Evolutionary conservation across 2,329 filamentous ascomycete genomes (phyloP).

Genomic region (Phialophora chinensis): DNA sequence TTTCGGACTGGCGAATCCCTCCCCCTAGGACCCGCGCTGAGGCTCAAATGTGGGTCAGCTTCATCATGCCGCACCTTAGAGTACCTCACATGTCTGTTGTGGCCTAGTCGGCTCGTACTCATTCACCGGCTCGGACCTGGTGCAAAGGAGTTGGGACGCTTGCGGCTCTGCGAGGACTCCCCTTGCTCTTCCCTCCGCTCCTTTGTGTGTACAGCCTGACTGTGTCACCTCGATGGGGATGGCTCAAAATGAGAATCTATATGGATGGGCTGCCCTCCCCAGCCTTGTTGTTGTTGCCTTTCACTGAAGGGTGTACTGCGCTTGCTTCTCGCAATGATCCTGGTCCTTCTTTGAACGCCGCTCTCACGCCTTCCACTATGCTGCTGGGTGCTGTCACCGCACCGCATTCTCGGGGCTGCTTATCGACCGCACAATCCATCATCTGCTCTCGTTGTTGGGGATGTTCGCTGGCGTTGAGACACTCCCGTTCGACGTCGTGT

Average conservation of each 20-base stretch:
- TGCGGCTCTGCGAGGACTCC: not conserved
- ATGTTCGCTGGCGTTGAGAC: slow-evolving; percentile 46
- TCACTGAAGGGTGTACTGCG: not conserved
- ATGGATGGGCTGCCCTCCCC: not conserved
- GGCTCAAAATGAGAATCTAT: not conserved
- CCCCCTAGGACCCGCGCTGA: too few relatives aligned
- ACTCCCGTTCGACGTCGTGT: slow-evolving; percentile 70
- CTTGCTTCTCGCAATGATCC: not conserved
- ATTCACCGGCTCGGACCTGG: not conserved
- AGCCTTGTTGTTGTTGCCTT: not conserved
- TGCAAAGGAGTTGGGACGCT: too few relatives aligned
- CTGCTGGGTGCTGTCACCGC: not conserved
- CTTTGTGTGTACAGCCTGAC: not conserved
- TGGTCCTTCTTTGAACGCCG: not conserved
- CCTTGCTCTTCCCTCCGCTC: too few relatives aligned
- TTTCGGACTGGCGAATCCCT: too few relatives aligned
- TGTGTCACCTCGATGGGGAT: not conserved
- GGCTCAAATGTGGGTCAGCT: not conserved
- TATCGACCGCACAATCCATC: not conserved
- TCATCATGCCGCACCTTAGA: not conserved
- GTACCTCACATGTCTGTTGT: not conserved
- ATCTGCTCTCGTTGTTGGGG: slow-evolving; percentile 11
- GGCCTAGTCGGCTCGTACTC: not conserved
- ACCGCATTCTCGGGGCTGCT: not conserved
- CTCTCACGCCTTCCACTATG: not conserved